phyloP scores from a whole-genome alignment of 306 rosid genomes.

The Gastrolobium villosum region DNA sequence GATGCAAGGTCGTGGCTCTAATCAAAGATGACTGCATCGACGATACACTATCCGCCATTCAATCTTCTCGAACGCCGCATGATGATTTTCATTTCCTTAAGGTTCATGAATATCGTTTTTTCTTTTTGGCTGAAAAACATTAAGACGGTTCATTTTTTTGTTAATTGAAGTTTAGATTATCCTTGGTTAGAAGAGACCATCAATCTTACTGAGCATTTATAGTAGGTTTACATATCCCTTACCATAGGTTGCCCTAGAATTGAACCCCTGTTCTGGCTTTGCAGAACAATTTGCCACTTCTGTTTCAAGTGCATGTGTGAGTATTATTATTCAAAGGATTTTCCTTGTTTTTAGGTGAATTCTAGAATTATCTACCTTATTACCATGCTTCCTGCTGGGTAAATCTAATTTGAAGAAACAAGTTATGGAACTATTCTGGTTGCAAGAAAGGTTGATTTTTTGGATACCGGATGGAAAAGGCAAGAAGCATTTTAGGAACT shows the following conservation, averaged over 20 bases:
- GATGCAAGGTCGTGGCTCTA: slow-evolving; percentile 87
- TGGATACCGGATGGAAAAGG: slow-evolving; percentile 4
- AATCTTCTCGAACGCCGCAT: slow-evolving; percentile 52
- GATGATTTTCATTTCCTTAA: slow-evolving; percentile 78
- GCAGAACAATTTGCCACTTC: no score
- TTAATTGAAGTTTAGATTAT: neutral
- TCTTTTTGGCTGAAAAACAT: neutral
- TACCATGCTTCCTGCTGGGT: neutral
- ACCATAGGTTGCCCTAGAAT: neutral
- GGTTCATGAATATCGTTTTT: slow-evolving; percentile 46
- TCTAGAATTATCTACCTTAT: neutral
- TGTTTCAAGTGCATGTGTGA: no score
- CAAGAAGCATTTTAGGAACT: neutral
- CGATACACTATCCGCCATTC: slow-evolving; percentile 71
- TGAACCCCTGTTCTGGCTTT: no score
- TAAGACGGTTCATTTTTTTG: neutral
- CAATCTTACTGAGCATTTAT: neutral
- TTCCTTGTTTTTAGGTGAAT: neutral
- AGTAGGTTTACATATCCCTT: neutral
- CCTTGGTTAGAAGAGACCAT: neutral
- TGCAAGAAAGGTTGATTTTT: neutral
- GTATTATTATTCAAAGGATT: no score
- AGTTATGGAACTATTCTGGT: neutral
- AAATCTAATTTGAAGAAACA: neutral
- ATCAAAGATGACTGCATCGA: slow-evolving; percentile 75